phyloP scores from a whole-genome alignment of 2,329 filamentous ascomycete genomes.

The Pyrenophora graminea region DNA sequence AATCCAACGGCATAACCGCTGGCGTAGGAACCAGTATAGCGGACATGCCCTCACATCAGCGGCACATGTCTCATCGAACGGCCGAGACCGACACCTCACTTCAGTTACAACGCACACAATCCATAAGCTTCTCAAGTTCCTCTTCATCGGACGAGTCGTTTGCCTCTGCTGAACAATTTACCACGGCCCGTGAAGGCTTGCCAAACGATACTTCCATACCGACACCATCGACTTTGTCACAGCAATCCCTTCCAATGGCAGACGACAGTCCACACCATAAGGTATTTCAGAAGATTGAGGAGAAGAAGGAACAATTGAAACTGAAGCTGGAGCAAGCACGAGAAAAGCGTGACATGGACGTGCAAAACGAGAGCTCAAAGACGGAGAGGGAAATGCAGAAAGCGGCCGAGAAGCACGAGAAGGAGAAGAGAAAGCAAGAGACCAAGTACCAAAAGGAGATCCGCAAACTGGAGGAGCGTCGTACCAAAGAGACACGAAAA shows the following conservation, averaged over 20 bases:
- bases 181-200: conserved; percentile 39
- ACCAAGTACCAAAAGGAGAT: conserved; percentile 51
- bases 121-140: conserved; percentile 31
- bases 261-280: conserved; percentile 39
- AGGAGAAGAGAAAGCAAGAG: conserved; percentile 54
- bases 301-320: conserved; percentile 62
- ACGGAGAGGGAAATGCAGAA: conserved; percentile 60
- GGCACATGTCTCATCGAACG: conserved; percentile 25
- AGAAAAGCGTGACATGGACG: conserved; percentile 53
- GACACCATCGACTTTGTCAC: conserved; percentile 34
- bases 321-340: conserved; percentile 64
- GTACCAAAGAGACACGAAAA: conserved; percentile 66
- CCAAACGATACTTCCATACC: conserved; percentile 29
- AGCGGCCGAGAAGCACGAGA: conserved; percentile 66
- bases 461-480: conserved; percentile 69
- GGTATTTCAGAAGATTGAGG: conserved; percentile 67
- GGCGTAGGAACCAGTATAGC: conserved; percentile 46
- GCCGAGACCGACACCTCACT: not conserved
- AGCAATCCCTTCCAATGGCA: conserved; percentile 25
- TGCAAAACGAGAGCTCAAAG: conserved; percentile 37
- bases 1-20: conserved; percentile 43
- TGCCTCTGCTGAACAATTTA: conserved; percentile 51
- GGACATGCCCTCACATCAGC: conserved; percentile 31
- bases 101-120: conserved; percentile 30
- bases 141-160: conserved; percentile 43